Base-by-base conservation (phyloP, 352 stramenopile genomes). In the Pythium grandisporangium region DNA sequence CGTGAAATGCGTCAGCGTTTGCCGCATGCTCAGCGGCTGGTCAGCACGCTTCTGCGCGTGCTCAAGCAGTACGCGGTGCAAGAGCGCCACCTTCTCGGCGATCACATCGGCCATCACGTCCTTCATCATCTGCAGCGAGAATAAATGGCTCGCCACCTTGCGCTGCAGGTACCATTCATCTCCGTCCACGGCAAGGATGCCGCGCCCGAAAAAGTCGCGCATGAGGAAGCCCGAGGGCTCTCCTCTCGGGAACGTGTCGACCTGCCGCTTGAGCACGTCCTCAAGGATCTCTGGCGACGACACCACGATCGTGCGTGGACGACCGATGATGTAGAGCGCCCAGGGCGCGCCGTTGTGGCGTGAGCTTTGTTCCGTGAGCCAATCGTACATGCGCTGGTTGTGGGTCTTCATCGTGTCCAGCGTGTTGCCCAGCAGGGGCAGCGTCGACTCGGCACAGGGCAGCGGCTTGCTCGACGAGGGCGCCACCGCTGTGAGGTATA, bases 101-200 rank as follows among this genome's bases (percentile, higher is more conserved):
- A 62, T 62, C 30, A 45, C 39, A 8, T 58, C 37, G 26, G 30
- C 37, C 65, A 70, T 73, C 34, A 54, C 56, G 27, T 70, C 45
- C 21, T 61, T 61, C 43, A 78, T 55, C 60, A 65, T 68, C 30
- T 65, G 49, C 48, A 67, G 58, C 17, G 67, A 86, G 26, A 93
- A 91, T 19, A 96, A 84, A 54, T 95, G 85, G 49, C 81, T 94
- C 54, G 80, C 80, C 12, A 58, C 72, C 38, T 83, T 84, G 26
- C 77, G 69, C 37, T 91, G 77, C 30, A 64, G 46, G n/a, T 56
- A 48, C 77, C 77, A 91, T 29, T 64, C 51, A 30, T 69, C 52
- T 14, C 66, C 70, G 37, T 91, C 73, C 12, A 63, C 54, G 8
- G 61, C 65, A 48, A 91, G 70, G 42, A 91, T 85, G 26, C 77